Percentiles rank a stretch among this genome's conserved stretches.
phyloP scores from a whole-genome alignment of 345 rosid species.

The Citrus australasica region DNA sequence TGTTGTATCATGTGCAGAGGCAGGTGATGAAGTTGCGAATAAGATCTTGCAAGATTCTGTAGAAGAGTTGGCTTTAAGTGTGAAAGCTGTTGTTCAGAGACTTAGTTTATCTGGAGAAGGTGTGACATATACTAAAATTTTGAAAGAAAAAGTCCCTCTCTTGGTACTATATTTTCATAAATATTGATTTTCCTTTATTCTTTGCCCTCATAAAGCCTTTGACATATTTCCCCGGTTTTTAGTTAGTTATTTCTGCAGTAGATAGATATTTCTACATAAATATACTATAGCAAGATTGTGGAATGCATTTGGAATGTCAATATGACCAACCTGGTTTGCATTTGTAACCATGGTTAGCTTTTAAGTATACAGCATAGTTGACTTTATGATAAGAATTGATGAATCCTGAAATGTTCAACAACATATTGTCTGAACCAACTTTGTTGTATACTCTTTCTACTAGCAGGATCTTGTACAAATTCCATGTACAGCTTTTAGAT shows the following conservation, averaged over 20 bases:
- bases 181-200: not conserved
- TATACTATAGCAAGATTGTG: not conserved
- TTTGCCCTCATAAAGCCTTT: not conserved
- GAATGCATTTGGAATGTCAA: not conserved
- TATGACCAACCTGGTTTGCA: not conserved
- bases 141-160: not conserved
- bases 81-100: constrained; percentile 69
- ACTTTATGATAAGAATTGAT: not conserved
- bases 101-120: constrained; percentile 68
- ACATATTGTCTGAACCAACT: not conserved
- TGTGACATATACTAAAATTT: constrained; percentile 12
- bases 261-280: too few relatives aligned
- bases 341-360: not conserved
- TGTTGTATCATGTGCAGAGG: constrained; percentile 72
- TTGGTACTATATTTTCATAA: not conserved
- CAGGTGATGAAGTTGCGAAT: constrained; percentile 63
- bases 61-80: constrained; percentile 65
- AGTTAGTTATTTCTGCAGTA: not conserved
- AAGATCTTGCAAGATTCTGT: constrained; percentile 52
- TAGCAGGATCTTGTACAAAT: not conserved
- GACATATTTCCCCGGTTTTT: not conserved
- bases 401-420: not conserved
- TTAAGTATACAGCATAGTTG: not conserved
- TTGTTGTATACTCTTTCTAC: not conserved
- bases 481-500: not conserved